Evolutionary conservation across 768 basidiomycete genomes (phyloP), one percentile per base, ranked within the genome.

Genomic region (Saitozyma sp.): DNA sequence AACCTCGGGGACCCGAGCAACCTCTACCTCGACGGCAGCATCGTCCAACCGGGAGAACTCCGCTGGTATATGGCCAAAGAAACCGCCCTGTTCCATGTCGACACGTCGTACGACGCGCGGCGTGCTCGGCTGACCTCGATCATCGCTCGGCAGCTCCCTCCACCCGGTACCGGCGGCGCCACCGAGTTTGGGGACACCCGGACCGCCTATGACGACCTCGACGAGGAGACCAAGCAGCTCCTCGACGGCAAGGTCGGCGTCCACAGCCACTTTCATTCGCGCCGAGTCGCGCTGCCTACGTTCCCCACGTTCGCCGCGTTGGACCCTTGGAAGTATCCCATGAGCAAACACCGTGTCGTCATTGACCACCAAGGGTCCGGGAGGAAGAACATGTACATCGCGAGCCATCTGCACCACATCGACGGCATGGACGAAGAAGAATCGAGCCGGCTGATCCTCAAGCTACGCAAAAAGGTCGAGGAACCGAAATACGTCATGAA

Each of bases 141-240:
- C 13, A 50, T 72, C 29, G 70, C 70, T 14, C 67, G 61, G 9
- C 52, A 69, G 40, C 58, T 72, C 3, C 70, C 70, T 10, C 70
- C 70, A 16, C 50, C 61, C 1, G 68, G 63, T 6, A 57, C 57
- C 4, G 67, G 70, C 16, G 70, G 67, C 10, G 64, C 66, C 9
- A 72, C 70, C 7, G 67, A 72, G 46, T 69, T 67, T 37, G 65
- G 64, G n/a, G 70, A 72, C 54, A 67, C 70, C 14, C 62, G 70
- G 41, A 54, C 62, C 14, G 70, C 68, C 14, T 72, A 69, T 41
- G 60, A 65, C 8, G 65, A 60, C 10, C 54, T 72, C 8, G 58
- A 57, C 49, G 58, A 62, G 9, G 65, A 57, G 16, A 58, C 57
- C 42, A 72, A 72, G 51, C 50, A 61, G 19, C 46, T 59, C 19